Conservation (phyloP, 805 yeast genomes). For the Torulaspora quercuum region DNA sequence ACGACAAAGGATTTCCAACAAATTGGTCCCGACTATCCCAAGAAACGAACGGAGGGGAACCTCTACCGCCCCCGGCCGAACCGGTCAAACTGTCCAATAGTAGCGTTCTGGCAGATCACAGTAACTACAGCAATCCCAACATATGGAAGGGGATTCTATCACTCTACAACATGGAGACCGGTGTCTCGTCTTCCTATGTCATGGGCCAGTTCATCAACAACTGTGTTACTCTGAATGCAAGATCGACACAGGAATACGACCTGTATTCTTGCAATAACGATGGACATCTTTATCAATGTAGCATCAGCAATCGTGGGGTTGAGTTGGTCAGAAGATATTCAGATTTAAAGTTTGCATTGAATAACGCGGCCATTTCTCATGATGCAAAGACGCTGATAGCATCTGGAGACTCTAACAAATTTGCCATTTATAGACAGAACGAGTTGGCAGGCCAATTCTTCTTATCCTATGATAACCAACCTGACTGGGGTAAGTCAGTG, state of each 20-base stretch:
- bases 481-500: slow-evolving; percentile 34
- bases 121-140: slow-evolving; percentile 32
- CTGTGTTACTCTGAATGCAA: slow-evolving; percentile 56
- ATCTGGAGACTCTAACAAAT: slow-evolving; percentile 73
- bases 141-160: slow-evolving; percentile 51
- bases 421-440: slow-evolving; percentile 49
- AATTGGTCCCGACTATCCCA: slow-evolving; percentile 27
- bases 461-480: slow-evolving; percentile 28
- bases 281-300: slow-evolving; percentile 60
- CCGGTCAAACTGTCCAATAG: slow-evolving; percentile 33
- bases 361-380: slow-evolving; percentile 68
- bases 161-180: slow-evolving; percentile 46
- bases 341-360: slow-evolving; percentile 62
- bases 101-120: slow-evolving; percentile 28
- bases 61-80: slow-evolving; percentile 23
- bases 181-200: slow-evolving; percentile 47
- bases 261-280: slow-evolving; percentile 84
- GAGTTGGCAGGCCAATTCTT: slow-evolving; percentile 32
- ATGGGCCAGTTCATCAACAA: slow-evolving; percentile 84
- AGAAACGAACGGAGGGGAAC: slow-evolving; percentile 16
- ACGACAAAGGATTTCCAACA: slow-evolving; percentile 33
- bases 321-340: slow-evolving; percentile 42
- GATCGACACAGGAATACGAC: slow-evolving; percentile 44
- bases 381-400: slow-evolving; percentile 56
- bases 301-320: slow-evolving; percentile 49